Evolutionary conservation across 1,284 basidiomycete species (phyloP), one percentile per base, ranked within the genome.

Genomic region (Tylopilus orsonianus): DNA sequence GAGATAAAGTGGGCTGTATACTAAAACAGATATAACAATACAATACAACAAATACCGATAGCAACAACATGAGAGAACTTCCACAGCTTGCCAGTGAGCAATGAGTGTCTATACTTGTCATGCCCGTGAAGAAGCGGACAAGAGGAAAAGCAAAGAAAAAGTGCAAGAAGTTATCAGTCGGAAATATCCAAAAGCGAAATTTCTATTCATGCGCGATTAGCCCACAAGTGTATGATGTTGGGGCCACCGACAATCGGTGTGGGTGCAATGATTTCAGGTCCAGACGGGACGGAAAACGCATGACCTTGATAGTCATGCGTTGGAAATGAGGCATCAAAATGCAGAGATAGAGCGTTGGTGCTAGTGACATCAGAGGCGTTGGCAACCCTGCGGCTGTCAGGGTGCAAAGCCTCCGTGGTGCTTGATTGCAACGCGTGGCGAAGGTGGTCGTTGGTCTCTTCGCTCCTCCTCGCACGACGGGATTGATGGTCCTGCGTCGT

Each of bases 261-360:
- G 35, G 64, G 64, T 49, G 64, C 64, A 46, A 65, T 34, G 46
- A 65, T 65, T 54, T 69, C 57, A 44, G 62, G 63, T 34, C 64
- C 60, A 50, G 60, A 66, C 20, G 62, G 48, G 36, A 39, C 49
- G 43, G 58, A 47, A 49, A 50, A 39, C 27, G 38, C 42, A 36
- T 52, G 53, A 24, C 23, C 29, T 40, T 39, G 48, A 32, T 58
- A 50, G 46, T 53, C 64, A 49, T 67, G 65, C 41, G 59, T 32
- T 19, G 65, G 53, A 50, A 63, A 55, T 44, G 63, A 67, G 65
- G 65, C 63, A 66, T 65, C 66, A 58, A 65, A 65, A 64, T 65
- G 62, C 44, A 65, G 63, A 37, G 66, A 68, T 61, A 65, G 51
- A 48, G 63, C 63, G 16, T 65, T 65, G 7, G 65, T 62, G 35